Evolutionary conservation across 768 basidiomycete genomes (phyloP), one percentile per base, ranked within the genome.

Genomic region (Phaffia australis): DNA sequence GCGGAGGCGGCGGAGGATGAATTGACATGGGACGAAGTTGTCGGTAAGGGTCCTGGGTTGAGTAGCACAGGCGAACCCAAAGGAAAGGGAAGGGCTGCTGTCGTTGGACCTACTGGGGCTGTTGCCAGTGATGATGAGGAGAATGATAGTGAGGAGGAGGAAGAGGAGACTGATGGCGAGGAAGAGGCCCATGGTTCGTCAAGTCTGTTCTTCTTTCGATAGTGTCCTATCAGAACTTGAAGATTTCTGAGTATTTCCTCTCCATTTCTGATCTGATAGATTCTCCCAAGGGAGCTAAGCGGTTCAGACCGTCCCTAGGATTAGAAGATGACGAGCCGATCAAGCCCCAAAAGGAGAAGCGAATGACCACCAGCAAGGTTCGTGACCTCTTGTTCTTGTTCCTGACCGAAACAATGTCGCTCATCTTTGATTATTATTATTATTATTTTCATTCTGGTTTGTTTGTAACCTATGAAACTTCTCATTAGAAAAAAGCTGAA

Each of bases 341-440:
- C 42, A 63, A 74, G 19, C 77, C 75, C 59, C 79, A 76, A 74
- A 89, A 89, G 75, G 87, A 82, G 70, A 75, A 81, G 30, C 87
- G 94, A 21, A 88, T 94, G 89, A 94, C 83, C 72, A 98, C 95
- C 1, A 90, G 85, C 81, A 99, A 99, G 80, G 88, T 86, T 74
- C 51, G 69, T 69, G 8, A 1, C 66, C 35, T 67, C 25, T 50
- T 65, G 8, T 56, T 50, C 57, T 70, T 21, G 54, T 48, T 18
- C n/a, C 49, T 42, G 18, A 16, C 35, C 51, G n/a, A n/a, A n/a
- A n/a, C n/a, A n/a, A n/a, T n/a, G n/a, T n/a, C n/a, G n/a, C n/a
- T n/a, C n/a, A 5, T n/a, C 16, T 27, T n/a, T n/a, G 52, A 16
- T 54, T 27, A n/a, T n/a, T 27, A 4, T 54, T 27, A 54, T n/a